Base-by-base conservation (phyloP, 371 early-diverging fungal genomes). In the Apophysomyces elegans region DNA sequence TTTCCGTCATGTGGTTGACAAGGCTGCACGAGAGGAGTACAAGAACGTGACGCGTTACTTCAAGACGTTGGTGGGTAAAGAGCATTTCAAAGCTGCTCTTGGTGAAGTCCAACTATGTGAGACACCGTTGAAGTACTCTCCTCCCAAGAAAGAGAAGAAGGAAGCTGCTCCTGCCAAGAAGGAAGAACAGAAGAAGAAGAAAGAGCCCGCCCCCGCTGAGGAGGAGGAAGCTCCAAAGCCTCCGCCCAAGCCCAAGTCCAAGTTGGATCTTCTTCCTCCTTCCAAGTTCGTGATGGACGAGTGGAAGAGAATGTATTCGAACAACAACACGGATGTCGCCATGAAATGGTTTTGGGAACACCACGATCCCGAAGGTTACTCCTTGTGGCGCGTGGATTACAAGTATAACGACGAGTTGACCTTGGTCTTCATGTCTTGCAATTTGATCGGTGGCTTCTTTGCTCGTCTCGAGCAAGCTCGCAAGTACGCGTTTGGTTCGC, bases 271-370 rank as follows among this genome's bases (percentile, higher is more conserved):
- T 67, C 84, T 95, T 70, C 94, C 94, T 66, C 84, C 88, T 64
- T 88, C 93, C 74, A 69, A 82, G 69, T 87, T 95, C 79, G 75
- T 79, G 74, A 77, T 94, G 56, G 94, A 95, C 58, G 90, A 88
- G 69, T 95, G 95, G 95, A 95, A 95, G 88, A 88, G 95, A 56
- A 86, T 91, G 83, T 95, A 95, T 89, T 93, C 93, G 59, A 95
- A 95, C 92, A 93, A 93, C 78, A 90, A 93, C 64, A 88, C 88
- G 69, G 92, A 93, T 61, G 83, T 78, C 44, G 92, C 95, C 73
- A 79, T 90, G 79, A 81, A 94, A 80, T 95, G 90, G 90, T 91
- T 95, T 83, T 95, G 94, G 95, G 80, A 90, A 80, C 75, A 94
- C 82, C 90, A 74, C 70, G 94, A 95, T 75, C 72, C 90, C 47